Percentiles rank a stretch among this genome's conserved stretches.
Evolutionary conservation across 1,284 basidiomycete genomes (phyloP).

Genomic region (Gymnopus androsaceus): DNA sequence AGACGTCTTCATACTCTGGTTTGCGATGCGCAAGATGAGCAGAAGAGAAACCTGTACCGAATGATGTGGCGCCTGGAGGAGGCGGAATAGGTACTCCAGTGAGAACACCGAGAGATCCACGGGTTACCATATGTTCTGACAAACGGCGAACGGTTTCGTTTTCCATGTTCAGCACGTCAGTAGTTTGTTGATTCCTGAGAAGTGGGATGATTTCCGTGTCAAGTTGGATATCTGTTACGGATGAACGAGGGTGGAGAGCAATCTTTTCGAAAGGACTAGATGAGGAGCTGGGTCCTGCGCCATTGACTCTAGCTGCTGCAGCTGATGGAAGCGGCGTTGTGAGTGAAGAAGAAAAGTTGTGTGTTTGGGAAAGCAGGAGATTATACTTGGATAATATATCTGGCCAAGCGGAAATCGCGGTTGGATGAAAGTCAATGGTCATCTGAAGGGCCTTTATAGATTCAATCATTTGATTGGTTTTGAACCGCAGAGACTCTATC

Average conservation of each 20-base stretch:
- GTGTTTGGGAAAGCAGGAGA: slow-evolving; percentile 75
- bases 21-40: slow-evolving; percentile 24
- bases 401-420: slow-evolving; percentile 73
- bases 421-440: slow-evolving; percentile 58
- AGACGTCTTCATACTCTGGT: slow-evolving; percentile 59
- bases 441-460: slow-evolving; percentile 65
- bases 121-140: slow-evolving; percentile 62
- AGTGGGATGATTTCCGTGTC: slow-evolving; percentile 72
- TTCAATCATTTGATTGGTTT: slow-evolving; percentile 73
- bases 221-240: slow-evolving; percentile 63
- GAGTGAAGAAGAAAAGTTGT: slow-evolving; percentile 66
- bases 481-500: slow-evolving; percentile 73
- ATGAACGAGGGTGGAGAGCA: slow-evolving; percentile 60
- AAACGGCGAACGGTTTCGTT: slow-evolving; percentile 69
- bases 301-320: background rate
- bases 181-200: slow-evolving; percentile 74
- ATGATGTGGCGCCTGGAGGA: slow-evolving; percentile 17
- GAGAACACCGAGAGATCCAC: slow-evolving; percentile 59
- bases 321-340: slow-evolving; percentile 36
- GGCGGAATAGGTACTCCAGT: slow-evolving; percentile 29
- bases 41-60: background rate
- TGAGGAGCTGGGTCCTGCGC: background rate
- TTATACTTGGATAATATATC: slow-evolving; percentile 83
- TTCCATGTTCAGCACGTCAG: slow-evolving; percentile 67
- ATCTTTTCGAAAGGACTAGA: slow-evolving; percentile 60